Percentiles rank a stretch among this genome's conserved stretches.
These are phyloP conservation scores for Aspergillus aculeatinus DNA, from an alignment of 2,329 filamentous ascomycete genomes.

Conservation along the genomic window DNA sequence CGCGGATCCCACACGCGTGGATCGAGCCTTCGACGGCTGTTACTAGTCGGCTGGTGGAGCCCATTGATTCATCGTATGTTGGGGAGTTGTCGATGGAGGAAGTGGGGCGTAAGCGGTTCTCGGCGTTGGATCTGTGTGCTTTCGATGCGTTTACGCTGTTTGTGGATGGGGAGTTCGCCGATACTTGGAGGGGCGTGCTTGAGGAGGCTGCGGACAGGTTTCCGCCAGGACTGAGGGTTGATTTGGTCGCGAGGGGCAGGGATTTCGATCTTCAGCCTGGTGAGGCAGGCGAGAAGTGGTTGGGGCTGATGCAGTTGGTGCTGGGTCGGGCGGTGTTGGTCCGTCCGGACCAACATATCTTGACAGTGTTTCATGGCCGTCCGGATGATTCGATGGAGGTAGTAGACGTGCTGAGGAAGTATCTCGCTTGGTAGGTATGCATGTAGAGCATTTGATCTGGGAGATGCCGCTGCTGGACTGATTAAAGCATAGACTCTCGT, in stretches of 20 bases:
- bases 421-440: neutral
- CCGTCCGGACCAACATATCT: slow-evolving; percentile 44
- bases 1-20: slow-evolving; percentile 46
- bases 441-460: neutral
- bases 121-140: slow-evolving; percentile 39
- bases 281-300: slow-evolving; percentile 21
- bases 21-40: slow-evolving; percentile 17
- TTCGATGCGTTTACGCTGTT: slow-evolving; percentile 35
- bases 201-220: neutral
- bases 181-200: neutral
- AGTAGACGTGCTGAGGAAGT: neutral
- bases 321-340: slow-evolving; percentile 32
- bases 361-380: slow-evolving; percentile 13
- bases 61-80: slow-evolving; percentile 39
- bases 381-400: neutral
- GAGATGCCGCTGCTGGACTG: too few relatives aligned
- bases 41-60: slow-evolving; percentile 7
- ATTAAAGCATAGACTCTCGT: too few relatives aligned
- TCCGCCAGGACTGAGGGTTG: slow-evolving; percentile 4
- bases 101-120: slow-evolving; percentile 29
- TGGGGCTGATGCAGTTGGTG: slow-evolving; percentile 21
- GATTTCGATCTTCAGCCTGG: slow-evolving; percentile 27
- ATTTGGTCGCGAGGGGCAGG: slow-evolving; percentile 7
- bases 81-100: slow-evolving; percentile 30
- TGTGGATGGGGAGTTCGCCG: slow-evolving; percentile 11